phyloP scores from a whole-genome alignment of 345 rosid species.

The Salix brachista region DNA sequence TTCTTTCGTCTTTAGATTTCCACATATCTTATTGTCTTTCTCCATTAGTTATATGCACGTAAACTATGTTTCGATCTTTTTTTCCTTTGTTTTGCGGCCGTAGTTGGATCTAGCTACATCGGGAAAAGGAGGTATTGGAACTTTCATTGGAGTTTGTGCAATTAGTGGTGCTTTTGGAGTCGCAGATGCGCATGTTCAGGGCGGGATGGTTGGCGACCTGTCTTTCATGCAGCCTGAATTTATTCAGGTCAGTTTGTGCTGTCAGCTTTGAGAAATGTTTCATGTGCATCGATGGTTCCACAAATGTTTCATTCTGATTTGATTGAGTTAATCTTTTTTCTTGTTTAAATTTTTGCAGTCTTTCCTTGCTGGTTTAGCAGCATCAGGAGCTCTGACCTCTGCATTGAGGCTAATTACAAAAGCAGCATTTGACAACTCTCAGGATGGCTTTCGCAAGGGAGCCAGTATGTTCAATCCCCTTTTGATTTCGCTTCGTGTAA shows the following conservation, averaged over 20 bases:
- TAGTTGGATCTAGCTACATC: constrained; percentile 78
- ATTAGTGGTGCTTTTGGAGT: constrained; percentile 62
- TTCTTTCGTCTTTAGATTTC: not conserved
- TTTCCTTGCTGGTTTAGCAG: constrained; percentile 59
- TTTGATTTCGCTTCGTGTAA: not conserved
- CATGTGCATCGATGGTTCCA: not conserved
- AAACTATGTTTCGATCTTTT: not conserved
- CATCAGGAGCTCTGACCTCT: constrained; percentile 75
- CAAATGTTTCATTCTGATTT: not conserved
- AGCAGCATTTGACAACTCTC: constrained; percentile 63
- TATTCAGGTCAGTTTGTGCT: constrained; percentile 48
- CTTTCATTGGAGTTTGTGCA: constrained; percentile 61
- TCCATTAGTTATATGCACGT: not conserved
- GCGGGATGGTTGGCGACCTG: constrained; percentile 89
- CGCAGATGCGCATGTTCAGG: constrained; percentile 85
- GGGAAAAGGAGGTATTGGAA: constrained; percentile 69
- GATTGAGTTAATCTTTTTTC: not conserved
- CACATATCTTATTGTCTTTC: not conserved
- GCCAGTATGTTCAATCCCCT: constrained; percentile 48
- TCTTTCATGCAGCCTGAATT: constrained; percentile 65
- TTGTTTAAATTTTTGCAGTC: constrained; percentile 34
- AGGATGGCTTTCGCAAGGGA: constrained; percentile 72
- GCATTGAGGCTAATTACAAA: constrained; percentile 61
- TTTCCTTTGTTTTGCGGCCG: not conserved
- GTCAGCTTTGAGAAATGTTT: not conserved